phyloP scores from a whole-genome alignment of 1,284 basidiomycete species.

The Trametes polyzona region DNA sequence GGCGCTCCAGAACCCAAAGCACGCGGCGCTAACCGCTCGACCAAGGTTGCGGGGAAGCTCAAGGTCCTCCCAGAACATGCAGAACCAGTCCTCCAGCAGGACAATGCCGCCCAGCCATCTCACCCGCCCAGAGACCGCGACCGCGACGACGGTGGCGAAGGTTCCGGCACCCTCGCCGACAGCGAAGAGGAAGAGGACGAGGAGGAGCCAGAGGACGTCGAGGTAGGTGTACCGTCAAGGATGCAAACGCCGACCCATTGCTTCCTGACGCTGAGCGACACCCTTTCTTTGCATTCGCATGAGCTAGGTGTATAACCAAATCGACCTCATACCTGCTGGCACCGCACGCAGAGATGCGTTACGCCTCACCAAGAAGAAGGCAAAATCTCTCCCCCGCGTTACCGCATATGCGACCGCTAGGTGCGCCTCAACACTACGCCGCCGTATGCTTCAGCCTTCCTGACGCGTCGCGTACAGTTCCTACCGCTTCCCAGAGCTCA shows the following conservation, averaged over 20 bases:
- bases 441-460: neutral
- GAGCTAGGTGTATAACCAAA: conserved; percentile 82
- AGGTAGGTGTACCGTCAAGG: conserved; percentile 49
- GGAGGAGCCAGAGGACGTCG: conserved; percentile 61
- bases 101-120: conserved; percentile 32
- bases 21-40: conserved; percentile 80
- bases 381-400: conserved; percentile 91
- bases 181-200: conserved; percentile 77
- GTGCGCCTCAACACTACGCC: conserved; percentile 46
- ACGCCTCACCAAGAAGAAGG: conserved; percentile 90
- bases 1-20: conserved; percentile 48
- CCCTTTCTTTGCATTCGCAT: neutral
- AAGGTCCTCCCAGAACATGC: conserved; percentile 95
- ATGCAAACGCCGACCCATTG: neutral
- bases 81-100: conserved; percentile 48
- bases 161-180: conserved; percentile 54
- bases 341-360: conserved; percentile 91
- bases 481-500: conserved; percentile 85
- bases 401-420: conserved; percentile 95
- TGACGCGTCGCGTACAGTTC: conserved; percentile 50
- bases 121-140: conserved; percentile 33
- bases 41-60: conserved; percentile 86
- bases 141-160: conserved; percentile 48
- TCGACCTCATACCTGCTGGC: conserved; percentile 92
- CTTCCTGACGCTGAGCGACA: neutral